Evolutionary conservation across 805 yeast species (phyloP), one percentile per base, ranked within the genome.

Genomic region (Saturnispora sekii): DNA sequence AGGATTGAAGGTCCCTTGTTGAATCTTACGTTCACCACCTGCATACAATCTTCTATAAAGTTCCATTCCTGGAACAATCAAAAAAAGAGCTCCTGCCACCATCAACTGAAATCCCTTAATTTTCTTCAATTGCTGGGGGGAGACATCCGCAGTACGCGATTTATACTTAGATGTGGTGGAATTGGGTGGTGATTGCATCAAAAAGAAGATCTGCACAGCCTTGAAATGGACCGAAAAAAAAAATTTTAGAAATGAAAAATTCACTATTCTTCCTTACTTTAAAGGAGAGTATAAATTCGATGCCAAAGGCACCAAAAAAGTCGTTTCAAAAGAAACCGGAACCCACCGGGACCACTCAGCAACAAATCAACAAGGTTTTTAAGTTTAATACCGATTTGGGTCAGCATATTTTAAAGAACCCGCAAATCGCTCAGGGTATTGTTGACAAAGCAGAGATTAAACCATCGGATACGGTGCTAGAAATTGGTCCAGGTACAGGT

Each of bases 401-500:
- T 51, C 98, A 93, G 68, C 98, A 93, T 71, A 88, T 93, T 52
- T 73, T 93, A 60, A 93, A 93, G 60, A 93, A 93, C 61, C 98
- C 98, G 1, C 70, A 89, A 44, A 93, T 93, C 28, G 97, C 98
- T 5, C 97, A 93, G 62, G 97, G 97, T 12, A 93, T 93, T 62
- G 98, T 93, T 14, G 97, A 93, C 62, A 90, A 90, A 59, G 97
- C 98, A 1, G 83, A 79, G 33, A 83, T 93, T 45, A 83, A 79
- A 56, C 97, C 97, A 3, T 81, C 94, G 29, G 98, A 93, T 60
- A 78, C 79, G 7, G 97, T 93, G 1, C 70, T 93, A 35, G 98
- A 93, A 68, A 96, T 93, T 43, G 98, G 98, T 57, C 98, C 98
- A 3, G 98, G 98, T 77, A 93, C 98, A 0, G 98, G 98, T 69